phyloP scores from a whole-genome alignment of 192 early-diverging fungal species.

The Spizellomyces punctatus region DNA sequence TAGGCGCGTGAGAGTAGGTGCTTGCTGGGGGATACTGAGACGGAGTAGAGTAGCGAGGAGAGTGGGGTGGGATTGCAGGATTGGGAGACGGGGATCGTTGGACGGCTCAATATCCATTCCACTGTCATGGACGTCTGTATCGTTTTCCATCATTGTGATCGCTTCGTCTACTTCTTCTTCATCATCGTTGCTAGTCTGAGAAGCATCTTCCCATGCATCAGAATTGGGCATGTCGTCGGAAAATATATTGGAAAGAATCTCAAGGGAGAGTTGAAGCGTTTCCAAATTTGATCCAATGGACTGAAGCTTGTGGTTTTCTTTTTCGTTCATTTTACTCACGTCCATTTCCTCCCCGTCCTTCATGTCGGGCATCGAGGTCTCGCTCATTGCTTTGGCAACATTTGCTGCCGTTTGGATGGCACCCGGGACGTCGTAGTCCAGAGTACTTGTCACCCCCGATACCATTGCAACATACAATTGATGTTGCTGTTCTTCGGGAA shows the following conservation, averaged over 20 bases:
- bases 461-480: constrained; percentile 13
- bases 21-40: too few species aligned
- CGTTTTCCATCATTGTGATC: constrained; percentile 45
- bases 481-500: background rate
- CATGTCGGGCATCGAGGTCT: background rate
- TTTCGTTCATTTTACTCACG: background rate
- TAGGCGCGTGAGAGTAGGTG: background rate
- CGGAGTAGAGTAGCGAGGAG: too few species aligned
- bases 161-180: constrained; percentile 34
- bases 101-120: too few species aligned
- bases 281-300: constrained; percentile 57
- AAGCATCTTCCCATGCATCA: constrained; percentile 35
- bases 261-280: constrained; percentile 72
- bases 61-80: too few species aligned
- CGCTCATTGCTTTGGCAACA: constrained; percentile 40
- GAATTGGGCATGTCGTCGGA: constrained; percentile 52
- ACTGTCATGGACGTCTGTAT: constrained; percentile 30
- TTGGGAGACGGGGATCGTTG: too few species aligned
- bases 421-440: constrained; percentile 21
- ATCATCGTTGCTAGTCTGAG: constrained; percentile 43
- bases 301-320: constrained; percentile 28
- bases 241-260: constrained; percentile 77
- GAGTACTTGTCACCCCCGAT: background rate
- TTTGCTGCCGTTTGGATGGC: constrained; percentile 7
- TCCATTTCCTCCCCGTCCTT: constrained; percentile 37